Base-by-base conservation (phyloP, 2,329 filamentous ascomycete species). In the Ascochyta rabiei region DNA sequence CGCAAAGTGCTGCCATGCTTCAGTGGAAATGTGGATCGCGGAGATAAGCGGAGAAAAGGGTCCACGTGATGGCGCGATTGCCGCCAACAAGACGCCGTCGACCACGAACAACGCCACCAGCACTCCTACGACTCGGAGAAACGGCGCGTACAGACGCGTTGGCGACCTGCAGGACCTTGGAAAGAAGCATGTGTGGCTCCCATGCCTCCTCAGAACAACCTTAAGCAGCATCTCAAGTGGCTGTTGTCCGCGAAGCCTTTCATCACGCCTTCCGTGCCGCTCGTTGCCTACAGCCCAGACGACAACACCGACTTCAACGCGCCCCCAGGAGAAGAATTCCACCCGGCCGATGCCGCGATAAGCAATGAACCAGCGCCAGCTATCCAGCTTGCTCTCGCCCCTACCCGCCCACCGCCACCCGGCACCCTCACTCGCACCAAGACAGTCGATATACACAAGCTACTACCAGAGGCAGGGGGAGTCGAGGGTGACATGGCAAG, bases 191-290 rank as follows among this genome's bases (percentile, higher is more conserved):
- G 71, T 63, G 57, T 63, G 63, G 57, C 62, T 62, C 68, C 69
- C 48, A 81, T 81, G 79, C 80, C 79, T 74, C 52, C 46, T 44
- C 63, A 68, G 62, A 75, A 82, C 68, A 82, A 82, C 60, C 69
- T 82, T 57, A 70, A 66, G 56, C 74, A 76, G 66, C 79, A 82
- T 61, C 70, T 82, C 57, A 71, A 72, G 57, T 82, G 80, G 80
- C 72, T 82, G 68, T 66, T 80, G 51, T 67, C 65, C 59, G 71
- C 72, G 56, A 80, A 77, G 65, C 77, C 79, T 37, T 78, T 77
- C 60, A 56, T 80, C 42, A 78, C 79, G n/a, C 63, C 69, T 38
- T 62, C 67, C 37, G 48, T 56, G 45, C 63, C 71, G 26, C 56
- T 68, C 48, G 59, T 70, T 59, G 53, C 59, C 45, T 75, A 71